A percentile compares a stretch with the other conserved stretches of the same genome.
These are phyloP conservation scores for Aspergillus latus DNA, from an alignment of 2,329 filamentous ascomycete genomes.

Conservation along the genomic window DNA sequence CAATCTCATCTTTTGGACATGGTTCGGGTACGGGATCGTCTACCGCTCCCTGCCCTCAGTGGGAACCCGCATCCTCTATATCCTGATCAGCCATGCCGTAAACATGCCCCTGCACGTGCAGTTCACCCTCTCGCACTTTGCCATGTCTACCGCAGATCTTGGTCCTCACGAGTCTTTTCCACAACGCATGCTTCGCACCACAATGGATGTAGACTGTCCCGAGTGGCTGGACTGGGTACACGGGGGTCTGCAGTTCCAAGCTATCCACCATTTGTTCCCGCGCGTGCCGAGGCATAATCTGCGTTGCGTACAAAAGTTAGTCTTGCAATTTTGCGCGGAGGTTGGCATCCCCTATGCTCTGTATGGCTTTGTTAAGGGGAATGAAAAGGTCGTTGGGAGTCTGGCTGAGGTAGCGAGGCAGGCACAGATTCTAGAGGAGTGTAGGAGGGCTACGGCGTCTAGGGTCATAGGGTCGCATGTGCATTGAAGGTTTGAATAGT, in stretches of 20 bases:
- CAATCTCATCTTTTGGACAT: slow-evolving; percentile 78
- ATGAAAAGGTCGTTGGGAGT: slow-evolving; percentile 73
- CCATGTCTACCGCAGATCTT: slow-evolving; percentile 86
- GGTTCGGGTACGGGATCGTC: slow-evolving; percentile 80
- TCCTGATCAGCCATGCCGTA: slow-evolving; percentile 76
- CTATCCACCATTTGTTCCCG: slow-evolving; percentile 81
- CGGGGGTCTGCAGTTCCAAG: slow-evolving; percentile 85
- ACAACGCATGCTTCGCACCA: slow-evolving; percentile 86
- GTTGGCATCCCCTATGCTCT: slow-evolving; percentile 81
- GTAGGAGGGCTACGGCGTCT: slow-evolving; percentile 51
- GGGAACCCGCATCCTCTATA: slow-evolving; percentile 68
- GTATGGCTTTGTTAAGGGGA: slow-evolving; percentile 81
- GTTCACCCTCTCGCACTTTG: slow-evolving; percentile 88
- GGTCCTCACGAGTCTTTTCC: slow-evolving; percentile 83
- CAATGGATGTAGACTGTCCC: slow-evolving; percentile 90
- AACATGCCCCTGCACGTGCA: slow-evolving; percentile 82
- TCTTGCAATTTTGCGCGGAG: slow-evolving; percentile 78
- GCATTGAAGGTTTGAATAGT: no score
- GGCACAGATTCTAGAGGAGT: slow-evolving; percentile 73
- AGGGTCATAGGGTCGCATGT: no score
- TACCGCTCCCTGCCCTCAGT: slow-evolving; percentile 71
- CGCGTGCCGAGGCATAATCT: slow-evolving; percentile 83
- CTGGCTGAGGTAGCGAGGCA: slow-evolving; percentile 78
- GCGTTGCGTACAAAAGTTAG: slow-evolving; percentile 69
- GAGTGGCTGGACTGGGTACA: slow-evolving; percentile 87